These are phyloP conservation scores for Trichoderma breve DNA, from an alignment of 2,329 filamentous ascomycete species.

Conservation along the genomic window DNA sequence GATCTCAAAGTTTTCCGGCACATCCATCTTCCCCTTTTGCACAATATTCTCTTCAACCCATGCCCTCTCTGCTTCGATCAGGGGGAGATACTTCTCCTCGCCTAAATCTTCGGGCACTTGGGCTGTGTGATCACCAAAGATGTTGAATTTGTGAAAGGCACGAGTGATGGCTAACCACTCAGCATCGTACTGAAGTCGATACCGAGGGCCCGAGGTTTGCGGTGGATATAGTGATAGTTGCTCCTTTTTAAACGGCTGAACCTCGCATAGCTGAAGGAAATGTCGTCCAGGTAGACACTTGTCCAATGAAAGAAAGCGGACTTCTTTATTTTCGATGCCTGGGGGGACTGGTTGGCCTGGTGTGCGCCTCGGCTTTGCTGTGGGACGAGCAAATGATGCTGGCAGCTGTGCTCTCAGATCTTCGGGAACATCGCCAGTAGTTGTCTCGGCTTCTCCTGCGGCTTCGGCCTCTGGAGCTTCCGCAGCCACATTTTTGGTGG, in stretches of 20 bases:
- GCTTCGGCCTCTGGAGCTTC: neutral
- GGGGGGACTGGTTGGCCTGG: slow-evolving; percentile 65
- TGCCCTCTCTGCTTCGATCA: slow-evolving; percentile 66
- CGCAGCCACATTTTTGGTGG: neutral
- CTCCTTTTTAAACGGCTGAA: slow-evolving; percentile 48
- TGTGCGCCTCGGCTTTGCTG: slow-evolving; percentile 33
- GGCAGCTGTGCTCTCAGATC: slow-evolving; percentile 72
- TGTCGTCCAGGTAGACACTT: slow-evolving; percentile 80
- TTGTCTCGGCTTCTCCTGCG: slow-evolving; percentile 18
- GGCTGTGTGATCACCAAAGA: slow-evolving; percentile 59
- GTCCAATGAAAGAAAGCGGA: slow-evolving; percentile 84
- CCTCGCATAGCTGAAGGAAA: slow-evolving; percentile 76
- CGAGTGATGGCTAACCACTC: slow-evolving; percentile 96
- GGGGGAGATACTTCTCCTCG: slow-evolving; percentile 63
- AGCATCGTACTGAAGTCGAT: slow-evolving; percentile 74
- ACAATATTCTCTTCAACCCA: slow-evolving; percentile 83
- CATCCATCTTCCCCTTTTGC: slow-evolving; percentile 54
- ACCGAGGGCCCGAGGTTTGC: slow-evolving; percentile 39
- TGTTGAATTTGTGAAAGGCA: slow-evolving; percentile 66
- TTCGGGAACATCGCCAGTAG: slow-evolving; percentile 49
- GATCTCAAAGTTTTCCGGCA: slow-evolving; percentile 74
- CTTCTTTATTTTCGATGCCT: slow-evolving; percentile 73
- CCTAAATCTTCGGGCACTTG: slow-evolving; percentile 60
- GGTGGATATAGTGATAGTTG: slow-evolving; percentile 25
- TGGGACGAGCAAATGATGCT: slow-evolving; percentile 62